Percentiles rank a stretch among this genome's conserved stretches.
Conservation (phyloP, 768 basidiomycete genomes). For the Tricholoma matsutake region DNA sequence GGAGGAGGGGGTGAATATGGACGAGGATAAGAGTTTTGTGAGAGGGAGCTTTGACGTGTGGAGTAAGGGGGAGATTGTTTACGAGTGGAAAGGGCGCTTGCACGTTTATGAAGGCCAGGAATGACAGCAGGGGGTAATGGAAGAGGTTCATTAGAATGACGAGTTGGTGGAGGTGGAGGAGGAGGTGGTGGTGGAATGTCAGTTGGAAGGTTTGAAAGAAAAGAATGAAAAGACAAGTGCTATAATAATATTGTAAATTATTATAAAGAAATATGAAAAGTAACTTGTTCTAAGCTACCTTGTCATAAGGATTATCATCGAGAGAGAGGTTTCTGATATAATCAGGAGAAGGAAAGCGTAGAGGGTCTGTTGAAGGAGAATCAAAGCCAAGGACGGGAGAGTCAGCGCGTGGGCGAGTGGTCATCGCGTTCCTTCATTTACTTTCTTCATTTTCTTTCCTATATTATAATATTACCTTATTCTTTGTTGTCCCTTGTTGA, state of each 20-base stretch:
- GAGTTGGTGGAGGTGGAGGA: neutral
- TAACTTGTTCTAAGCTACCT: too few species aligned
- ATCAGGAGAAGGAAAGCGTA: constrained; percentile 14
- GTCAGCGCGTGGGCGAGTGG: constrained; percentile 16
- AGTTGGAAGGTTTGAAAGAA: neutral
- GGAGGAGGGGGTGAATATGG: neutral
- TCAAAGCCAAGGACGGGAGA: constrained; percentile 25
- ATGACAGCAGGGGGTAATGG: constrained; percentile 6
- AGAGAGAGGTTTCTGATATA: constrained; percentile 8
- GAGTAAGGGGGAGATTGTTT: constrained; percentile 1
- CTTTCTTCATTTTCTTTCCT: too few species aligned
- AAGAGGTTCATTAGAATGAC: neutral
- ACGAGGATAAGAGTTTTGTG: neutral
- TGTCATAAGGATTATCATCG: neutral
- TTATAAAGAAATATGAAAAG: neutral
- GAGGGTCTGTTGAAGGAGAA: constrained; percentile 12
- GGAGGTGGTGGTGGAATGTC: neutral
- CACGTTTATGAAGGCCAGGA: constrained; percentile 6
- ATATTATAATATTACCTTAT: too few species aligned
- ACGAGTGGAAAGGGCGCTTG: constrained; percentile 3
- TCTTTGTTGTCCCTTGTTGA: too few species aligned
- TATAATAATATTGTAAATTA: neutral
- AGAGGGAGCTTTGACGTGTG: neutral
- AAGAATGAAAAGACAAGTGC: neutral
- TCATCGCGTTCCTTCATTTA: too few species aligned